Evolutionary conservation across 2,329 filamentous ascomycete genomes (phyloP).

Genomic region (Fusarium sp.): DNA sequence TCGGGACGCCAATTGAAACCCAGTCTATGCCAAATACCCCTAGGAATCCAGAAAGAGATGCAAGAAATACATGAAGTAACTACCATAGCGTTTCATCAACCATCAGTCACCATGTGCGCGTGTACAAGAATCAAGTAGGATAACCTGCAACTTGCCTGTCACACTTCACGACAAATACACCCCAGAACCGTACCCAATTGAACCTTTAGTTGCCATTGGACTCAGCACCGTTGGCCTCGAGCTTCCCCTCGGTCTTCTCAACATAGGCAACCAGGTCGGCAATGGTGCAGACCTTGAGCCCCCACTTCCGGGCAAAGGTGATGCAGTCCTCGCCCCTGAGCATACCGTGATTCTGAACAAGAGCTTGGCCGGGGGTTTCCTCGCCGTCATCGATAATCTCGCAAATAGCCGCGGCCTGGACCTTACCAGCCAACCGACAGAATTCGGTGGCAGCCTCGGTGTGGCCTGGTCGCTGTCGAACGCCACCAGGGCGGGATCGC

Average conservation of each 20-base stretch:
- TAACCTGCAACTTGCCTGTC: constrained; percentile 4
- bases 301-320: constrained; percentile 88
- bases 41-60: constrained; percentile 42
- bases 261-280: constrained; percentile 87
- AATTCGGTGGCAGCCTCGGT: constrained; percentile 96
- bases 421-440: constrained; percentile 86
- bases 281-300: constrained; percentile 95
- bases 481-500: constrained; percentile 82
- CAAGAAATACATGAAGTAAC: constrained; percentile 36
- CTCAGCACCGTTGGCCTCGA: constrained; percentile 57
- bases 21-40: constrained; percentile 41
- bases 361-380: constrained; percentile 76
- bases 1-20: constrained; percentile 42
- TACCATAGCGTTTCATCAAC: constrained; percentile 22
- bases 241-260: constrained; percentile 79
- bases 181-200: not conserved
- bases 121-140: constrained; percentile 14
- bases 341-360: constrained; percentile 83
- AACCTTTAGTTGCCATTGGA: constrained; percentile 40
- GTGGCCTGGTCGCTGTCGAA: constrained; percentile 85
- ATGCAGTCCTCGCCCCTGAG: constrained; percentile 91
- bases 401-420: constrained; percentile 84
- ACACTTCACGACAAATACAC: constrained; percentile 8
- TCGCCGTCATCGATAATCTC: constrained; percentile 92
- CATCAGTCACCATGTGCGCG: constrained; percentile 23